Evolutionary conservation across 2,329 filamentous ascomycete species (phyloP).

Genomic region (Claviceps capensis): DNA sequence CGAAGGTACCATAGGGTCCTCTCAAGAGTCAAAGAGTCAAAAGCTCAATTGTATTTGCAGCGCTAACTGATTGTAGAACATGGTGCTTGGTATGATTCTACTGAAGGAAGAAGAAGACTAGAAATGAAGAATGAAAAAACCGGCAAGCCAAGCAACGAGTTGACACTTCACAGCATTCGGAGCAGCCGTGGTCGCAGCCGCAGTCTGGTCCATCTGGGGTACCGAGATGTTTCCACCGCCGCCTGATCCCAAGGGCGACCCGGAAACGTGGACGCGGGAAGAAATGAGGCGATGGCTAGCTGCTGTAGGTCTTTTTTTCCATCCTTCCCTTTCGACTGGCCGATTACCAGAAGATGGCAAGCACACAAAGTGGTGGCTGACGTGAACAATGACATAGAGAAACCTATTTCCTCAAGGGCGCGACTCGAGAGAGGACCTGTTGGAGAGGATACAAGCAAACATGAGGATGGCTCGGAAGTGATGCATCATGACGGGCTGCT

Average conservation of each 20-base stretch:
- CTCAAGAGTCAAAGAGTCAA: not conserved
- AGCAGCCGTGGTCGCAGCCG: constrained; percentile 66
- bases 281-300: constrained; percentile 73
- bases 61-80: constrained; percentile 36
- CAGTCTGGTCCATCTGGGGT: constrained; percentile 76
- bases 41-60: too few relatives aligned
- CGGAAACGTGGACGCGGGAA: constrained; percentile 57
- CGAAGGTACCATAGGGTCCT: constrained; percentile 37
- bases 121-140: not conserved
- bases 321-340: too few relatives aligned
- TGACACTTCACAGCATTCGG: constrained; percentile 49
- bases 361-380: too few relatives aligned
- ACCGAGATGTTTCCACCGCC: constrained; percentile 67
- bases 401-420: constrained; percentile 30
- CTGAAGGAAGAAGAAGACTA: not conserved
- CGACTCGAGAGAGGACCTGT: constrained; percentile 31
- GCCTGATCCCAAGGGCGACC: constrained; percentile 65
- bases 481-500: not conserved
- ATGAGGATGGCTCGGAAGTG: constrained; percentile 26
- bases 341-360: too few relatives aligned
- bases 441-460: constrained; percentile 33
- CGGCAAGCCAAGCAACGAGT: not conserved
- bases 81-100: constrained; percentile 48
- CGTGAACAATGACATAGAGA: constrained; percentile 18
- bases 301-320: constrained; percentile 42